Percentiles rank a stretch among this genome's conserved stretches.
phyloP scores from a whole-genome alignment of 108 stramenopile species.

The Cylindrotheca fusiformis region DNA sequence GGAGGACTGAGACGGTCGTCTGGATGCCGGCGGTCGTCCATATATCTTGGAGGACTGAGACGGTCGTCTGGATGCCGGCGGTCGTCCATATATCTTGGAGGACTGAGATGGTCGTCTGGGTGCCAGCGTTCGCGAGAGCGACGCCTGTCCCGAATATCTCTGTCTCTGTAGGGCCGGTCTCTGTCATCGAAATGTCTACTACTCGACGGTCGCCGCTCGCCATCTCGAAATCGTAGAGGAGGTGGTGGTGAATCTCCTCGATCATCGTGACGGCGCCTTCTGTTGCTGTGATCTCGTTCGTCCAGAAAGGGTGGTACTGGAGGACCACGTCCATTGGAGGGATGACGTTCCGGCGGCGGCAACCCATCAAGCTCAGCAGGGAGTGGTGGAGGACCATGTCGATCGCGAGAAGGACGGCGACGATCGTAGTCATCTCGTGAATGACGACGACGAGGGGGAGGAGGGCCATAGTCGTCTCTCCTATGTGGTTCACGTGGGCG shows the following conservation, averaged over 20 bases:
- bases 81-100: no score
- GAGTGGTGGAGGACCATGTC: neutral
- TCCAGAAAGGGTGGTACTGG: neutral
- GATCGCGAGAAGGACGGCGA: neutral
- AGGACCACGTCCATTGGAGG: neutral
- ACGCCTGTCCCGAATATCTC: no score
- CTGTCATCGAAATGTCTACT: neutral
- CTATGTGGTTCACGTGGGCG: neutral
- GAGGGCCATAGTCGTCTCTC: slow-evolving; percentile 2
- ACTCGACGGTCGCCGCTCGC: neutral
- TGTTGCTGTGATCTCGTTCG: neutral
- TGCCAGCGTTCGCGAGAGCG: neutral
- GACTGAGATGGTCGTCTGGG: no score
- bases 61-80: neutral
- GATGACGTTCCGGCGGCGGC: neutral
- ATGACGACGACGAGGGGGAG: neutral
- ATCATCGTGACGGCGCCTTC: no score
- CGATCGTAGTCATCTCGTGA: neutral
- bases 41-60: neutral
- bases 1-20: no score
- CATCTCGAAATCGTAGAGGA: neutral
- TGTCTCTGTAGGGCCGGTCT: neutral
- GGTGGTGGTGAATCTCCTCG: no score
- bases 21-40: neutral
- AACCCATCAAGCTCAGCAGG: neutral